Conservation (phyloP, 768 basidiomycete species). For the Panellus pusillus region DNA sequence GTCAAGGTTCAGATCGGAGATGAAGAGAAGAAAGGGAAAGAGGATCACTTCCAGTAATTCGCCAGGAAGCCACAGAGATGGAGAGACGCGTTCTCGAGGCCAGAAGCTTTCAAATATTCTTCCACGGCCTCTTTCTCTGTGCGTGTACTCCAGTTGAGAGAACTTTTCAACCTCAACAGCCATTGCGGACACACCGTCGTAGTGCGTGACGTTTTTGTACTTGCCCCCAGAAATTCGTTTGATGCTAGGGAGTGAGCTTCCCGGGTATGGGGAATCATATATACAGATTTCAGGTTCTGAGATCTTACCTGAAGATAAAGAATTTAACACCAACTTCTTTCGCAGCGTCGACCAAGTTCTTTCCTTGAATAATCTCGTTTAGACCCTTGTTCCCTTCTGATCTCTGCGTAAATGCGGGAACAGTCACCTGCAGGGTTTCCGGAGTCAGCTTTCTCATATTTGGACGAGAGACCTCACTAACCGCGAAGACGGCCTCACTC, state of each 20-base stretch:
- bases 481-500: too few relatives aligned
- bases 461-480: too few relatives aligned
- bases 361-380: too few relatives aligned
- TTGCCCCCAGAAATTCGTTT: not conserved
- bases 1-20: not conserved
- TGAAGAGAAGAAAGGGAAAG: not conserved
- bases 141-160: not conserved
- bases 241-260: not conserved
- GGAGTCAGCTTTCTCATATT: too few relatives aligned
- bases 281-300: too few relatives aligned
- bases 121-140: not conserved
- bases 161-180: not conserved
- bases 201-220: conserved; percentile 2
- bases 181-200: not conserved
- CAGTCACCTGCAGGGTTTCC: too few relatives aligned
- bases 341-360: too few relatives aligned
- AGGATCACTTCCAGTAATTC: not conserved
- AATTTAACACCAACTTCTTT: too few relatives aligned
- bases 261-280: too few relatives aligned
- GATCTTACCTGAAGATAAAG: too few relatives aligned
- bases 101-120: not conserved
- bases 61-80: conserved; percentile 1
- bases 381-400: too few relatives aligned
- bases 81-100: not conserved
- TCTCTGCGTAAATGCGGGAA: too few relatives aligned